These are phyloP conservation scores for Arthrocladium fulminans DNA, from an alignment of 2,329 filamentous ascomycete genomes.

Conservation along the genomic window DNA sequence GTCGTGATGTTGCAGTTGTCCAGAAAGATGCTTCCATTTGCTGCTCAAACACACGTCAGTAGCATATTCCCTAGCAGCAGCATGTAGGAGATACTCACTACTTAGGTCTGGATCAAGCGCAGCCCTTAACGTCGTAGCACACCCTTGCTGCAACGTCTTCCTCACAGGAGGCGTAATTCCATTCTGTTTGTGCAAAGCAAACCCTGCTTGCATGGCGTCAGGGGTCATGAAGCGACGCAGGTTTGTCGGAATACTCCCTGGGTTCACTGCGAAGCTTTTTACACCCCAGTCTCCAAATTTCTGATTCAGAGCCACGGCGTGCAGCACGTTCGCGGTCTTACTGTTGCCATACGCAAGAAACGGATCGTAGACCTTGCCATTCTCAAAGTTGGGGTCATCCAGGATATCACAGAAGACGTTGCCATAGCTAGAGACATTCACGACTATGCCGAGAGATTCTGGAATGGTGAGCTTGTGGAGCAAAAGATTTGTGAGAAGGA, in stretches of 20 bases:
- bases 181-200: neutral
- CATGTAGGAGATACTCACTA: neutral
- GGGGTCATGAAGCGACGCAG: slow-evolving; percentile 13
- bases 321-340: slow-evolving; percentile 41
- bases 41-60: slow-evolving; percentile 13
- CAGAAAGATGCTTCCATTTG: slow-evolving; percentile 29
- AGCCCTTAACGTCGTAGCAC: slow-evolving; percentile 28
- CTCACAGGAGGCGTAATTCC: slow-evolving; percentile 3
- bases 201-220: slow-evolving; percentile 9
- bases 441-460: slow-evolving; percentile 20
- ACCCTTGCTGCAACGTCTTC: slow-evolving; percentile 25
- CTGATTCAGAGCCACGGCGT: slow-evolving; percentile 10
- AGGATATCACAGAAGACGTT: slow-evolving; percentile 25
- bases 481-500: slow-evolving; percentile 34
- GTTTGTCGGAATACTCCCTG: slow-evolving; percentile 25
- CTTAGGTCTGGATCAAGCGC: slow-evolving; percentile 26
- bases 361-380: slow-evolving; percentile 25
- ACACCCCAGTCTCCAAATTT: slow-evolving; percentile 25
- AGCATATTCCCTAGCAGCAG: neutral
- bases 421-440: slow-evolving; percentile 26
- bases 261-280: slow-evolving; percentile 33
- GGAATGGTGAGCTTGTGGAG: slow-evolving; percentile 28
- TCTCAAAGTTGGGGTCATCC: slow-evolving; percentile 29
- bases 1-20: slow-evolving; percentile 33
- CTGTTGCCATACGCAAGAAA: slow-evolving; percentile 37